phyloP scores from a whole-genome alignment of 73 alveolate species.

The Paramecium octaurelia region DNA sequence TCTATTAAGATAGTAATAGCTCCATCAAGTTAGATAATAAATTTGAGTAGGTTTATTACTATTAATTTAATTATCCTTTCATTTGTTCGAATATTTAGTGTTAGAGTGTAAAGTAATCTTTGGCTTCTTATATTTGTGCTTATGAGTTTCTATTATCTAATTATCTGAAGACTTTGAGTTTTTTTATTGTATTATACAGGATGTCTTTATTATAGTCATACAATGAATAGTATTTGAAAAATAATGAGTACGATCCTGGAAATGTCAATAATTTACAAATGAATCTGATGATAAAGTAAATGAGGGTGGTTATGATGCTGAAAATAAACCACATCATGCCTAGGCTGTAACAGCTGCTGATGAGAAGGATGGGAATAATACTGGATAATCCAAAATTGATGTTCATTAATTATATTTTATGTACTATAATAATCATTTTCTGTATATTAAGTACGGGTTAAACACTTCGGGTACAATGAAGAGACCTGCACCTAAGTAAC shows the following conservation, averaged over 20 bases:
- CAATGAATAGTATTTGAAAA: not conserved
- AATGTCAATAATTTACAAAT: not conserved
- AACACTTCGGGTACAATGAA: conserved; percentile 47
- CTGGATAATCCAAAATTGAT: not conserved
- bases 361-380: not conserved
- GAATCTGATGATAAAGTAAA: not conserved
- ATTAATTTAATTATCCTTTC: not conserved
- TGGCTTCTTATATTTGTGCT: not conserved
- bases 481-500: not conserved
- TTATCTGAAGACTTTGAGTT: not conserved
- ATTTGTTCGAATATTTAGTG: not conserved
- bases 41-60: not conserved
- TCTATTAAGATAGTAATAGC: not conserved
- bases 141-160: not conserved
- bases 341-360: not conserved
- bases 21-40: not conserved
- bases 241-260: not conserved
- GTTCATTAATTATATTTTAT: not conserved
- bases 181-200: not conserved
- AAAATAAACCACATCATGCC: no score
- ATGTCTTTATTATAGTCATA: not conserved
- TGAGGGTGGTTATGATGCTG: not conserved
- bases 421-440: not conserved
- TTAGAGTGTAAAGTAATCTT: not conserved
- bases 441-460: conserved; percentile 23